Conservation (phyloP, 345 rosid genomes). For the Dipteronia sinensis region DNA sequence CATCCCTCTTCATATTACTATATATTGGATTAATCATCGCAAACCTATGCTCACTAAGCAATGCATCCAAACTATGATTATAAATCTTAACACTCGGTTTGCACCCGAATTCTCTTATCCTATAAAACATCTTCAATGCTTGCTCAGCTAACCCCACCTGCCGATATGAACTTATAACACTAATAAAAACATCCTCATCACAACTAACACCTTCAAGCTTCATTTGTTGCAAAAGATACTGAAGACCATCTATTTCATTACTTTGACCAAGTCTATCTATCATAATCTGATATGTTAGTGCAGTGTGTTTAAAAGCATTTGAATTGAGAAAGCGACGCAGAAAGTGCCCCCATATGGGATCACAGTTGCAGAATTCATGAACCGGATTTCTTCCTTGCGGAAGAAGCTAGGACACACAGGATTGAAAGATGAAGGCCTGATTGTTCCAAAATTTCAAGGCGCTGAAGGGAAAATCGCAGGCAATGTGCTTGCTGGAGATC, state of each 20-base stretch:
- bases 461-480: conserved; percentile 38
- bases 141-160: conserved; percentile 58
- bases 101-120: conserved; percentile 80
- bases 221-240: conserved; percentile 89
- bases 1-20: conserved; percentile 79
- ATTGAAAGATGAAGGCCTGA: conserved; percentile 44
- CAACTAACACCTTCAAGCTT: conserved; percentile 75
- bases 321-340: too few relatives aligned
- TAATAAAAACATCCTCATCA: conserved; percentile 63
- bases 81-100: conserved; percentile 76
- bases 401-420: conserved; percentile 35
- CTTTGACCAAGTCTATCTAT: conserved; percentile 58
- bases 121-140: conserved; percentile 79
- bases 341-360: conserved; percentile 36
- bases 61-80: conserved; percentile 74
- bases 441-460: conserved; percentile 23
- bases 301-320: conserved; percentile 68
- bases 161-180: conserved; percentile 55
- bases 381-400: conserved; percentile 31
- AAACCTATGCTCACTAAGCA: conserved; percentile 72
- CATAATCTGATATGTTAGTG: conserved; percentile 61
- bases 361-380: conserved; percentile 50
- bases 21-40: conserved; percentile 66
- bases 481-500: conserved; percentile 44
- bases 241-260: conserved; percentile 61